Evolutionary conservation across 2,329 filamentous ascomycete genomes (phyloP).

Genomic region (Ophiostoma sp.): DNA sequence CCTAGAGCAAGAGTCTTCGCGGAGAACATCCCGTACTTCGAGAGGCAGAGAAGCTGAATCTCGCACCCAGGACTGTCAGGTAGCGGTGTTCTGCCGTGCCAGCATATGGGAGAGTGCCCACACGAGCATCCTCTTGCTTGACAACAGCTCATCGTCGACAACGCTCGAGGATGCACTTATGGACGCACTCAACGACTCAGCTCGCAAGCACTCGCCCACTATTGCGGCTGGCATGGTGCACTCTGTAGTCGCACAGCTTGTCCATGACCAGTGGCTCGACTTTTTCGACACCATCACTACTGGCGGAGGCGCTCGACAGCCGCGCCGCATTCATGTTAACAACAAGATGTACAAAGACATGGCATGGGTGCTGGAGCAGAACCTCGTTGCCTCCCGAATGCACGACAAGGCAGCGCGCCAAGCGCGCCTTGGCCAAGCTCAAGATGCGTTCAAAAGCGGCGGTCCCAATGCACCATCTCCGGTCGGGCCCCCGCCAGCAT

Average conservation of each 20-base stretch:
- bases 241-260: conserved; percentile 14
- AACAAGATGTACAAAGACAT: not conserved
- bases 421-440: not conserved
- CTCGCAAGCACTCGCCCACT: not conserved
- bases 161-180: conserved; percentile 26
- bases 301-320: not conserved
- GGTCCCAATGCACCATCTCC: not conserved
- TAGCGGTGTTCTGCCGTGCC: conserved; percentile 28
- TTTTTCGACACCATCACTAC: conserved; percentile 32
- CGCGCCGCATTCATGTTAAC: not conserved
- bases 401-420: not conserved
- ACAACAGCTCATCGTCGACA: conserved; percentile 26
- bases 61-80: conserved; percentile 24
- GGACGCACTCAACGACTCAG: conserved; percentile 24
- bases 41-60: too few species aligned
- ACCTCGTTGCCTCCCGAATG: not conserved
- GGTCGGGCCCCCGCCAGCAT: not conserved
- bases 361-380: not conserved
- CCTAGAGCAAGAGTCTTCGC: too few species aligned
- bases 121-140: conserved; percentile 34
- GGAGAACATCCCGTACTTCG: too few species aligned
- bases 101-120: conserved; percentile 33
- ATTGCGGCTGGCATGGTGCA: conserved; percentile 19
- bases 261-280: conserved; percentile 35
- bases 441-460: not conserved